Evolutionary conservation across 2,329 filamentous ascomycete genomes (phyloP).

Genomic region (Pezicula carpinea): DNA sequence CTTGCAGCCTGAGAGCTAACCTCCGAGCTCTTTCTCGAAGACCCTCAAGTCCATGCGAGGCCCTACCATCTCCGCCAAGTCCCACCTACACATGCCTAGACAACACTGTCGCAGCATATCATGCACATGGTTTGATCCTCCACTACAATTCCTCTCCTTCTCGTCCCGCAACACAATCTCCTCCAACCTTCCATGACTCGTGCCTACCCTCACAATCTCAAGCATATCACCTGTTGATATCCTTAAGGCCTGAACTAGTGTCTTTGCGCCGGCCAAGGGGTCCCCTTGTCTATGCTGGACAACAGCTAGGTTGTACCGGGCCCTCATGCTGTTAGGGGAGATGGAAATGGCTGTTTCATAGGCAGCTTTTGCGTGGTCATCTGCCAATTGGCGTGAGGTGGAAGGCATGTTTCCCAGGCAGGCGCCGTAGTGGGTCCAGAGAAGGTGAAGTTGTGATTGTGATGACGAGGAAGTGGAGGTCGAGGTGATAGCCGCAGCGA

Average conservation of each 20-base stretch:
- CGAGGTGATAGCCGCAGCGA: constrained; percentile 57
- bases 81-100: not conserved
- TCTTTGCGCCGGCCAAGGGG: not conserved
- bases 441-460: constrained; percentile 20
- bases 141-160: not conserved
- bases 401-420: constrained; percentile 1
- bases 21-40: not conserved
- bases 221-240: not conserved
- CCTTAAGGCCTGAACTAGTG: not conserved
- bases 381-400: no score
- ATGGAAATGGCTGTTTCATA: not conserved
- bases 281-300: not conserved
- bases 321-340: not conserved
- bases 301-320: not conserved
- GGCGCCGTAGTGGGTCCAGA: constrained; percentile 6
- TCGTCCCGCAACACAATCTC: not conserved
- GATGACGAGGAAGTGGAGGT: constrained; percentile 60
- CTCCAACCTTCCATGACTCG: not conserved
- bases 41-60: not conserved
- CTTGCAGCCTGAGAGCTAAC: no score
- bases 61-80: not conserved
- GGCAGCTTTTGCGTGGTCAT: not conserved
- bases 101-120: not conserved
- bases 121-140: not conserved
- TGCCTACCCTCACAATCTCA: not conserved